These are phyloP conservation scores for Letharia lupina DNA, from an alignment of 495 filamentous ascomycete species.

Conservation along the genomic window DNA sequence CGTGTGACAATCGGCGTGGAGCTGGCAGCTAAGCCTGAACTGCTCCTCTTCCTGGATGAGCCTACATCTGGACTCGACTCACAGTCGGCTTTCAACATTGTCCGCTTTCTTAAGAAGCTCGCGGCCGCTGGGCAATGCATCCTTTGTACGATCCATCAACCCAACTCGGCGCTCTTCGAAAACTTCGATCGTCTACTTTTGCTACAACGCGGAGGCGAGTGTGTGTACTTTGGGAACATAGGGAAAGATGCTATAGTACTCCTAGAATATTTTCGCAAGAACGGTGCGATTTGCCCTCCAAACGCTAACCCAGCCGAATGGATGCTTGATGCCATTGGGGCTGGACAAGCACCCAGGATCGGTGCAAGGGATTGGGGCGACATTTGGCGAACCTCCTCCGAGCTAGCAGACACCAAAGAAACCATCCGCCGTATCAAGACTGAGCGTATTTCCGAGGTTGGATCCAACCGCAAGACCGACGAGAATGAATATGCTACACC, in stretches of 20 bases:
- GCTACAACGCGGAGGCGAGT: neutral
- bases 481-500: too few relatives aligned
- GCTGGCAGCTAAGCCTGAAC: conserved; percentile 55
- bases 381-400: too few relatives aligned
- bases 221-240: neutral
- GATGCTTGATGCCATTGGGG: too few relatives aligned
- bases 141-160: conserved; percentile 70
- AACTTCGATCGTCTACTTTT: neutral
- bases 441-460: too few relatives aligned
- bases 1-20: conserved; percentile 62
- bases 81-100: conserved; percentile 55
- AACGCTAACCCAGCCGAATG: too few relatives aligned
- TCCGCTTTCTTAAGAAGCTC: conserved; percentile 56
- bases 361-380: too few relatives aligned
- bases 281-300: neutral
- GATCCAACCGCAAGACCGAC: too few relatives aligned
- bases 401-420: too few relatives aligned
- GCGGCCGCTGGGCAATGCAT: conserved; percentile 62
- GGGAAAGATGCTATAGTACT: neutral
- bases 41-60: conserved; percentile 64
- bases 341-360: too few relatives aligned
- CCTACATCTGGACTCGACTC: conserved; percentile 66
- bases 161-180: conserved; percentile 21
- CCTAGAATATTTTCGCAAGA: neutral
- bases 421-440: too few relatives aligned